These are phyloP conservation scores for Colletotrichum lupini DNA, from an alignment of 2,329 filamentous ascomycete species.

Conservation along the genomic window DNA sequence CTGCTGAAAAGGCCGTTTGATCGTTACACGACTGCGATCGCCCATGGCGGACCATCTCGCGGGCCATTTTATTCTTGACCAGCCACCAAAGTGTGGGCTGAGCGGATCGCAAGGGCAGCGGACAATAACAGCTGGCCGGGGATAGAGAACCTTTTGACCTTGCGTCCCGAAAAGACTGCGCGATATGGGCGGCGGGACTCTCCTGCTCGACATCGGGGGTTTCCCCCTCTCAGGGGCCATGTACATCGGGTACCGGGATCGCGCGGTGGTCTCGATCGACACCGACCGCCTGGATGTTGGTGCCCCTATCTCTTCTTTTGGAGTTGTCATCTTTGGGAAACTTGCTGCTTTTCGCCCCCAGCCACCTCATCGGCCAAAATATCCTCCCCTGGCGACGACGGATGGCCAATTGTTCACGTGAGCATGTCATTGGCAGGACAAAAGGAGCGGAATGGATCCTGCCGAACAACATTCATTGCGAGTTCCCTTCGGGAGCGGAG, in stretches of 20 bases:
- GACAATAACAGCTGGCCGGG: not conserved
- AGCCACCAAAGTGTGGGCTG: not conserved
- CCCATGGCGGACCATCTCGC: not conserved
- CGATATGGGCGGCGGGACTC: not conserved
- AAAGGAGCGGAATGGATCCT: slow-evolving; percentile 6
- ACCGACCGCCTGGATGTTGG: slow-evolving; percentile 29
- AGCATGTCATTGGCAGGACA: slow-evolving; percentile 14
- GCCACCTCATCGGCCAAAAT: not conserved
- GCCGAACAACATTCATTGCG: slow-evolving; percentile 2
- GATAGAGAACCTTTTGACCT: not conserved
- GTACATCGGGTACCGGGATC: slow-evolving; percentile 24
- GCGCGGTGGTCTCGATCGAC: slow-evolving; percentile 31
- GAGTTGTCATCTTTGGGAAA: slow-evolving; percentile 7
- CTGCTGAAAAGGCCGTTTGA: not conserved
- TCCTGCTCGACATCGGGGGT: not conserved
- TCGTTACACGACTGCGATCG: slow-evolving; percentile 19
- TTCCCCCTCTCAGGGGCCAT: slow-evolving; percentile 1
- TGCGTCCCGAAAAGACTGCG: not conserved
- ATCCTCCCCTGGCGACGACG: slow-evolving; percentile 11
- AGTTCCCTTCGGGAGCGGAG: slow-evolving; percentile 1
- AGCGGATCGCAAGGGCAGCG: not conserved
- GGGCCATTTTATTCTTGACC: not conserved
- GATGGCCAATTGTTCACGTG: slow-evolving; percentile 6
- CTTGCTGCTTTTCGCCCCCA: not conserved
- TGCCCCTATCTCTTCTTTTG: slow-evolving; percentile 24